phyloP scores from a whole-genome alignment of 257 asterid genomes.

The Hygrophila difformis region DNA sequence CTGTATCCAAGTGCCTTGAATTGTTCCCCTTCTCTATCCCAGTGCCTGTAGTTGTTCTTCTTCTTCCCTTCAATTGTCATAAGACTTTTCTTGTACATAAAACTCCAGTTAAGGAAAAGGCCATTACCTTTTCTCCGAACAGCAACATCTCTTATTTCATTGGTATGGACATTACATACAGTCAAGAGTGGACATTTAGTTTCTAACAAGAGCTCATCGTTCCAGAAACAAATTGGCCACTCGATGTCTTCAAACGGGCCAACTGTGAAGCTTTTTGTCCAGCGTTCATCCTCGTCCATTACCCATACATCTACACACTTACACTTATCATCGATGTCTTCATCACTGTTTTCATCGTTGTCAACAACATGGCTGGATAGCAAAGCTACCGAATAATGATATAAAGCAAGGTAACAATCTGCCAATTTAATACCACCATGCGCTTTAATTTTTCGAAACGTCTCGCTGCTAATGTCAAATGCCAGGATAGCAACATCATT shows the following conservation, averaged over 20 bases:
- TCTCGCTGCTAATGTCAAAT: constrained; percentile 31
- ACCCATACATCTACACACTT: constrained; percentile 34
- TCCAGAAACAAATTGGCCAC: constrained; percentile 39
- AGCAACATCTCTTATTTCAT: constrained; percentile 15
- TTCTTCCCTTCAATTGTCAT: constrained; percentile 25
- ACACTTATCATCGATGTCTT: constrained; percentile 6
- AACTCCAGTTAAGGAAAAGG: constrained; percentile 22
- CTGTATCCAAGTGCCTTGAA: too few species aligned
- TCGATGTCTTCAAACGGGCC: constrained; percentile 31
- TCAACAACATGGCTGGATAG: too few species aligned
- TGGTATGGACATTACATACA: constrained; percentile 15
- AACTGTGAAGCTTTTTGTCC: constrained; percentile 22
- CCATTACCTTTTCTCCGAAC: constrained; percentile 19
- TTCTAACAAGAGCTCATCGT: constrained; percentile 28
- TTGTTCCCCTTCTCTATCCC: too few species aligned
- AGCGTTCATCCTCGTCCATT: constrained; percentile 26
- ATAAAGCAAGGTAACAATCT: constrained; percentile 28
- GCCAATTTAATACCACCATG: constrained; percentile 17
- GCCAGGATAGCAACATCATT: constrained; percentile 24
- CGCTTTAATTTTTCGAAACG: constrained; percentile 20
- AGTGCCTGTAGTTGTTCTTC: constrained; percentile 16
- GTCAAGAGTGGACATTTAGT: constrained; percentile 16
- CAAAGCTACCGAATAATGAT: constrained; percentile 27
- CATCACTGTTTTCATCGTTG: too few species aligned
- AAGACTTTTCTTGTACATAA: constrained; percentile 34